Percentiles rank a stretch among this genome's conserved stretches.
These are phyloP conservation scores for Acacia confusa DNA, from an alignment of 306 rosid genomes.

Conservation along the genomic window DNA sequence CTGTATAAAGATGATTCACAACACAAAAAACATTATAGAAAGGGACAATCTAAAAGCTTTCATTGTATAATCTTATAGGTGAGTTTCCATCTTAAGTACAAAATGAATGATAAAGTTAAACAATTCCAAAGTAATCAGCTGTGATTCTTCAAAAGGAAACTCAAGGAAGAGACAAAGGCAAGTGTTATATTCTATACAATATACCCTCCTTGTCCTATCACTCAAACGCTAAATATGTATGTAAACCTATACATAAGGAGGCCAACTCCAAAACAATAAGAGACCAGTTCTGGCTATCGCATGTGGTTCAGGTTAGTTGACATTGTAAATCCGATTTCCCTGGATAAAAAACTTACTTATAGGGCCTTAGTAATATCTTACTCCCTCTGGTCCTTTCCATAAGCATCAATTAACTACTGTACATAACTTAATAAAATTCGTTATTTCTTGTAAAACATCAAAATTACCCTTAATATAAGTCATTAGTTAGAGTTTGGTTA, in stretches of 20 bases:
- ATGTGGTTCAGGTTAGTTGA: not conserved
- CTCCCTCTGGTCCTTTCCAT: not conserved
- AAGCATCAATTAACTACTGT: not conserved
- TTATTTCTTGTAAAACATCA: too few relatives aligned
- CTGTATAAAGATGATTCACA: not conserved
- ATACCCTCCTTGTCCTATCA: not conserved
- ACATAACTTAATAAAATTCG: not conserved
- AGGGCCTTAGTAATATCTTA: not conserved
- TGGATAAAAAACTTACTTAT: not conserved
- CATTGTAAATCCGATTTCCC: not conserved
- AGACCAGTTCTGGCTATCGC: not conserved
- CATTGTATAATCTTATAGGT: not conserved
- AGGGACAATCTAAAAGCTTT: not conserved
- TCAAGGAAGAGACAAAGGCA: not conserved
- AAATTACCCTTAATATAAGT: not conserved
- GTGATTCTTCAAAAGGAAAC: not conserved
- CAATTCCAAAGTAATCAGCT: not conserved
- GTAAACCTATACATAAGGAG: not conserved
- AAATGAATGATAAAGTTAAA: not conserved
- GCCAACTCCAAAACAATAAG: not conserved
- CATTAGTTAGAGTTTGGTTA: not conserved
- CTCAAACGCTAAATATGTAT: not conserved
- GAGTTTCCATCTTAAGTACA: not conserved
- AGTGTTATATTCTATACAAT: not conserved
- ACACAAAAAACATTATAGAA: not conserved